Base-by-base conservation (phyloP, 306 rosid species). In the Pterocarpus santalinus region DNA sequence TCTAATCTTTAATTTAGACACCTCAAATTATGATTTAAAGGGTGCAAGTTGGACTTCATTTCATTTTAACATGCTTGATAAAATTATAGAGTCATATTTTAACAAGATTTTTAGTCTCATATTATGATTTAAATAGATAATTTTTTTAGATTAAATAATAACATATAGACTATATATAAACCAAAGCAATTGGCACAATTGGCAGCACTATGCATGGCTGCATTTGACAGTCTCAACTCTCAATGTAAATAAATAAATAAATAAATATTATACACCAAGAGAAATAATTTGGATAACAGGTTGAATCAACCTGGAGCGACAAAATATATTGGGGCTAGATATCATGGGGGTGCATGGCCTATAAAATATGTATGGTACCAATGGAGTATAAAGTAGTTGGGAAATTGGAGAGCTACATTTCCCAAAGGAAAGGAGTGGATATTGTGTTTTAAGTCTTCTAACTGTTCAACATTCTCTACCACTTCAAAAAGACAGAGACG, bases 401-500 rank as follows among this genome's bases (percentile, higher is more conserved):
- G 86, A 81, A 86, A 65, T 67, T 81, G 88, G 73, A 70, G 47
- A 43, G 73, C 80, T 44, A 76, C 83, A 52, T 77, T 78, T 81
- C 78, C 73, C 53, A 73, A 69, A 81, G 47, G 60, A 76, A 75
- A 72, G 64, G 75, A 62, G 38, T 62, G 64, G 41, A 75, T 65
- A 72, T 28, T 15, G 16, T 28, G 60, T 65, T 46, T 74, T 65
- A 5, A 55, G n/a, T 55, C 32, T 33, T 65, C 51, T n/a, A 64
- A 43, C 17, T 33, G 36, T 77, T 78, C 82, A 75, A 84, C 85
- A 82, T 82, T 86, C 84, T 75, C 71, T 67, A n/a, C 69, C 72
- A 58, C 44, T 80, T 34, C 83, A 34, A 49, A 57, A 68, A 63
- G 71, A 82, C 60, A 84, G 66, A 80, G 92, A 77, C 87, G 87